Evolutionary conservation across 768 basidiomycete genomes (phyloP).

Genomic region (Pleurotus eryngii): DNA sequence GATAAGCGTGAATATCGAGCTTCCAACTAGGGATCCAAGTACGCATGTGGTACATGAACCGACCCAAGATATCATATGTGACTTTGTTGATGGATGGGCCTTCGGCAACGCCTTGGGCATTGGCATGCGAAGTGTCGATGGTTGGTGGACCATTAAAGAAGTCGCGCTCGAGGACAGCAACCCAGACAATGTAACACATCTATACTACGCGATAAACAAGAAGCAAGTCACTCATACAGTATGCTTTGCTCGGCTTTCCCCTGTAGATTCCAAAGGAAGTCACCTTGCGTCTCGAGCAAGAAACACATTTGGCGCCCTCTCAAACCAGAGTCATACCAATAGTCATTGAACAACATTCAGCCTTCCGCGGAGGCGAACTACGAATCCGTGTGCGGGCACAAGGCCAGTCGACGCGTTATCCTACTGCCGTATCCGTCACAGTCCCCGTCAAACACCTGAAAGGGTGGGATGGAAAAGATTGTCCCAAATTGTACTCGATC

Average conservation of each 20-base stretch:
- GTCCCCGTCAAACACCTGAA: slow-evolving; percentile 45
- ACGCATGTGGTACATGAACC: slow-evolving; percentile 36
- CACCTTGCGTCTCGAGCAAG: slow-evolving; percentile 21
- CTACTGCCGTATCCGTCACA: slow-evolving; percentile 26
- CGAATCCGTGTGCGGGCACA: slow-evolving; percentile 36
- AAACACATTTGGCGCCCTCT: slow-evolving; percentile 49
- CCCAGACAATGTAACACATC: slow-evolving; percentile 8
- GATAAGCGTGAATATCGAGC: slow-evolving; percentile 43
- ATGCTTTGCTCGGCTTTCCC: not conserved
- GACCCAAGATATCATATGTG: slow-evolving; percentile 54
- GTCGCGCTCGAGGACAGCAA: slow-evolving; percentile 11
- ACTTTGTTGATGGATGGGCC: slow-evolving; percentile 73
- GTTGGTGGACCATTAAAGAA: slow-evolving; percentile 53
- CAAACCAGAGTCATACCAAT: slow-evolving; percentile 64
- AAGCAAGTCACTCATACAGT: not conserved
- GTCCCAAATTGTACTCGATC: slow-evolving; percentile 32
- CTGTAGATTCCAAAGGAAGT: slow-evolving; percentile 21
- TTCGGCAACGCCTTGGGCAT: slow-evolving; percentile 73
- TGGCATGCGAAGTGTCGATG: slow-evolving; percentile 48
- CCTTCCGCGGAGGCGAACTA: slow-evolving; percentile 29
- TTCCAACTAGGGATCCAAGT: slow-evolving; percentile 10
- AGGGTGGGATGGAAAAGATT: slow-evolving; percentile 32
- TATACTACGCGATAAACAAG: not conserved
- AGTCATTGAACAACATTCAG: slow-evolving; percentile 36
- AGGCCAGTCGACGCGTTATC: slow-evolving; percentile 24